These are phyloP conservation scores for Solanum pinnatisectum DNA, from an alignment of 257 asterid species.

Conservation along the genomic window DNA sequence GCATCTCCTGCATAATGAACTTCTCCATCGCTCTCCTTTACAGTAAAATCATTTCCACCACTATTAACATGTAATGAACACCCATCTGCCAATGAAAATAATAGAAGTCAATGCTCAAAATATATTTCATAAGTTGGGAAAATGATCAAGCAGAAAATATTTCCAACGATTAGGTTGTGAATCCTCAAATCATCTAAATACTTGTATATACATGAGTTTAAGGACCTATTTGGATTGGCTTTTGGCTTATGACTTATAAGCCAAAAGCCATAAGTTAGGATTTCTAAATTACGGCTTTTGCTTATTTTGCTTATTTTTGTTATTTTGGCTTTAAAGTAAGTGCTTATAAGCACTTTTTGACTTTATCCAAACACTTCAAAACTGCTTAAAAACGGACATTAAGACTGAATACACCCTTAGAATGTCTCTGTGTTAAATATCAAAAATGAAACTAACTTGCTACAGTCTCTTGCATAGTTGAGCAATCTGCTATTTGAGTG, in stretches of 20 bases:
- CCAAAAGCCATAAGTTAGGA: neutral
- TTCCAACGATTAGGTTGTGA: neutral
- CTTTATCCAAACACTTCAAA: neutral
- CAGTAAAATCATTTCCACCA: slow-evolving; percentile 54
- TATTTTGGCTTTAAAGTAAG: neutral
- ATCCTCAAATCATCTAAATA: neutral
- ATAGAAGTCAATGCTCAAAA: neutral
- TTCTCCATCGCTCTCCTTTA: slow-evolving; percentile 26
- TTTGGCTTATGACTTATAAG: neutral
- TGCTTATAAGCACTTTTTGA: neutral
- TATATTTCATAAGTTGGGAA: neutral
- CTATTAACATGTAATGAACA: slow-evolving; percentile 77
- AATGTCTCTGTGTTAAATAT: neutral
- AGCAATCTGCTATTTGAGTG: neutral
- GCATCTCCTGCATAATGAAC: slow-evolving; percentile 64
- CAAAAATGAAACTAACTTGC: neutral
- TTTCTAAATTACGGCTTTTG: neutral
- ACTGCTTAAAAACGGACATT: neutral
- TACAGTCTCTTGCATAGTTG: neutral
- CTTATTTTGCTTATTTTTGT: neutral
- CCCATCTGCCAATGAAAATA: slow-evolving; percentile 39
- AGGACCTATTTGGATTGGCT: neutral
- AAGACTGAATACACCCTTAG: neutral
- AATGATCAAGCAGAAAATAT: neutral
- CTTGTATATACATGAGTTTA: neutral